Base-by-base conservation (phyloP, 2,329 filamentous ascomycete genomes). In the Xylaria digitata region DNA sequence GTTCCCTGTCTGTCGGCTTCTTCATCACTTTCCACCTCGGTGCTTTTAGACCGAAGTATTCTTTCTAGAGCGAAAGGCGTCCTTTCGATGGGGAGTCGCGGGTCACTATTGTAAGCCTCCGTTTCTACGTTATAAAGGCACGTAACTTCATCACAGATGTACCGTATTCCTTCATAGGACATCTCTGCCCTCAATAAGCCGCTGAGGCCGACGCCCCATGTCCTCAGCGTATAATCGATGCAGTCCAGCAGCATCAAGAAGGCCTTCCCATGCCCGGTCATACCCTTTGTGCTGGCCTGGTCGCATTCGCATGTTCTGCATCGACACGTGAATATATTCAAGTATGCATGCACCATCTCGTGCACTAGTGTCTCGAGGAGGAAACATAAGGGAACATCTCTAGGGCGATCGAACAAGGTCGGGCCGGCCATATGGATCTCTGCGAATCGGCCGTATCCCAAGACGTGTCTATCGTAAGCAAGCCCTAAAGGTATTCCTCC, bases 321-420 rank as follows among this genome's bases (percentile, higher is more conserved):
- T 2, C 3, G 32, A 43, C 64, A 66, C 6, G 46, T 1, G 21
- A 21, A 56, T 5, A 67, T 0, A 3, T 11, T 1, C 2, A 68
- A 4, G 49, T 68, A 68, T 0, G 42, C 66, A 53, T 68, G 62
- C n/a, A 59, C 58, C 58, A 68, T 68, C 43, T 68, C 62, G 63
- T 68, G 66, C 7, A 66, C 5, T 8, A 66, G 32, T 11, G 52
- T 61, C 55, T 49, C 19, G 3, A 63, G 21, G 9, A 57, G 6
- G 40, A 42, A 43, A 7, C 15, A 8, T 13, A 56, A 30, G 23
- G 26, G n/a, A 9, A n/a, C 2, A 17, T 17, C 2, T 23, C 15
- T 13, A 6, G 17, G 13, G 19, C 17, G 5, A 8, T 40, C 19
- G 4, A 7, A 64, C 34, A 64, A 52, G 6, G 6, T n/a, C 2